A percentile compares a stretch with the other conserved stretches of the same genome.
phyloP scores from a whole-genome alignment of 345 rosid species.

The Clarkia xantiana region DNA sequence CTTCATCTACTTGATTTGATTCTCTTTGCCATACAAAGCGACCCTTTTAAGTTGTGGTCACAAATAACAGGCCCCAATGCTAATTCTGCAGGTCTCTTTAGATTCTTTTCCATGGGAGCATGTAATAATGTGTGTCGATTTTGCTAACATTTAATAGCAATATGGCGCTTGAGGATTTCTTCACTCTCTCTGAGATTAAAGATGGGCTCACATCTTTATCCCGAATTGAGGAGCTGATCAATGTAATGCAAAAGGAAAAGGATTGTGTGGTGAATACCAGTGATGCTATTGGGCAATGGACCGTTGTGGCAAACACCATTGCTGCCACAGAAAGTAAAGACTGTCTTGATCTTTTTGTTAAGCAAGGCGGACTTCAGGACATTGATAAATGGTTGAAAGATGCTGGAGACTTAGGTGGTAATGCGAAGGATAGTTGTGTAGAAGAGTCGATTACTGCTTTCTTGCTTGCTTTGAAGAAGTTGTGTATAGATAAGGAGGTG shows the following conservation, averaged over 20 bases:
- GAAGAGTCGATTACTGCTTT: conserved; percentile 69
- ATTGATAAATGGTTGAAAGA: conserved; percentile 65
- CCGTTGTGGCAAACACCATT: conserved; percentile 72
- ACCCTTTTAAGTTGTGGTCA: too few relatives aligned
- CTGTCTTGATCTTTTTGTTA: conserved; percentile 76
- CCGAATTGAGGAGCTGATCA: conserved; percentile 64
- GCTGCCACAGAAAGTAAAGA: conserved; percentile 71
- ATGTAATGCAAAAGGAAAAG: conserved; percentile 62
- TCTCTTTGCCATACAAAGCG: too few relatives aligned
- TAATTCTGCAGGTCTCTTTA: too few relatives aligned
- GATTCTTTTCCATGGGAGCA: too few relatives aligned
- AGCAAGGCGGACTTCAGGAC: conserved; percentile 62
- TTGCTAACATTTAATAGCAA: conserved; percentile 10
- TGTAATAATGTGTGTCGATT: too few relatives aligned
- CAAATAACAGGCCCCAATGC: too few relatives aligned
- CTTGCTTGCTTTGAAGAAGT: conserved; percentile 55
- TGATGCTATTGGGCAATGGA: conserved; percentile 80
- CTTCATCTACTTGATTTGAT: too few relatives aligned
- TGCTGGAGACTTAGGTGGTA: conserved; percentile 33
- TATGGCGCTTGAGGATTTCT: conserved; percentile 92
- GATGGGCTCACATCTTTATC: conserved; percentile 71
- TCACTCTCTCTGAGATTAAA: conserved; percentile 71
- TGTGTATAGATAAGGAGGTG: conserved; percentile 48
- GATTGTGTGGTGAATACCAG: conserved; percentile 38
- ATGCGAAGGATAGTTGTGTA: conserved; percentile 30